Base-by-base conservation (phyloP, 345 rosid genomes). In the Aethionema arabicum region DNA sequence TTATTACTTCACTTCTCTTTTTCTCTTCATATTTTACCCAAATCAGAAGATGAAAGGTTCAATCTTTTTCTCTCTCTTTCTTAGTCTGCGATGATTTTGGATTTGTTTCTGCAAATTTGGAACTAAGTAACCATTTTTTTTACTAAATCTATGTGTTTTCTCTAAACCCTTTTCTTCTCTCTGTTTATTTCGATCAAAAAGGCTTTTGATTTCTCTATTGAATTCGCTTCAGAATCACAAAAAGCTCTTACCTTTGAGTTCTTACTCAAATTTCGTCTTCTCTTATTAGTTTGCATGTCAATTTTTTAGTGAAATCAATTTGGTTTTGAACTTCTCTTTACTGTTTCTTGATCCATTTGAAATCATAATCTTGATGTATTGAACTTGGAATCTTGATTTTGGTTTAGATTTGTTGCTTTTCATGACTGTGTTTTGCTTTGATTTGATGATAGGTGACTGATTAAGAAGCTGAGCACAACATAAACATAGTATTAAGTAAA, bases 41-140 rank as follows among this genome's bases (percentile, higher is more conserved):
- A 59, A 65, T 65, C 63, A 11, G 45, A 39, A 31, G 60, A 63
- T 60, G 47, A 42, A 57, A 70, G 75, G 75, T 72, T 65, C 66
- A 50, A 36, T 27, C 13, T 37, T 30, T 30, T 4, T 42, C 56
- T 51, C 49, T 50, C 61, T 46, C 45, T 43, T 13, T 50, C 46
- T 58, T 62, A 54, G 29, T 62, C 63, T 69, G 52, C 49, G 48
- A 41, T 33, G 40, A 47, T 49, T 63, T 41, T 27, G 65, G 63
- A 41, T 50, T 44, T 29, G 56, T 52, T 56, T 56, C 52, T 62
- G 52, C 14, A 61, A 15, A 38, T 61, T 16, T n/a, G n/a, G n/a
- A 29, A 29, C 32, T 40, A 14, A 35, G 0, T 14, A 13, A 32
- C 8, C 11, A 33, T 12, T 32, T 14, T 12, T 21, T 35, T 38